Percentiles rank a stretch among this genome's conserved stretches.
Evolutionary conservation across 148 eudicot genomes (phyloP).

Genomic region (Camellia sinensis): DNA sequence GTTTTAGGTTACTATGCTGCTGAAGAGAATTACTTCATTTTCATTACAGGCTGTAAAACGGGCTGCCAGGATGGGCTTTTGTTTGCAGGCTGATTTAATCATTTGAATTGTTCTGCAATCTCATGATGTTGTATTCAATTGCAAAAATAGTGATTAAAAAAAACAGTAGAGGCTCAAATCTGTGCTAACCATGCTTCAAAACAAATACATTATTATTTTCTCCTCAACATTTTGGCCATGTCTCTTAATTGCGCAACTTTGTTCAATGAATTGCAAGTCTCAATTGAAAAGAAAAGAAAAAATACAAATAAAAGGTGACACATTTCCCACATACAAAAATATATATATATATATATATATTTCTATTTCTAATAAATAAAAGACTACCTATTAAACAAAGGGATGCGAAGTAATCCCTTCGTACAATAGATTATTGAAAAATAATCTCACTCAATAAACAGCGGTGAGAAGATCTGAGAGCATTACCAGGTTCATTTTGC

Average conservation of each 20-base stretch:
- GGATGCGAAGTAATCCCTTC: not conserved
- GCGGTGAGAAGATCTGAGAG: conserved; percentile 8
- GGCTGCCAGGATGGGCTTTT: not conserved
- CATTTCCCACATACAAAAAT: not conserved
- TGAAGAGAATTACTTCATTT: too few relatives aligned
- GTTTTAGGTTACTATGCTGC: not conserved
- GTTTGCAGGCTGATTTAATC: not conserved
- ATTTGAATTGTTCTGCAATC: not conserved
- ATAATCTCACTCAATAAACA: not conserved
- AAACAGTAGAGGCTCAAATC: not conserved
- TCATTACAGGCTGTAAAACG: too few relatives aligned
- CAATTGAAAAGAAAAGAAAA: not conserved
- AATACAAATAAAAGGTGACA: not conserved
- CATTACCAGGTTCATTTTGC: conserved; percentile 74
- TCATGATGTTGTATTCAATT: not conserved
- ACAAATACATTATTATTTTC: not conserved
- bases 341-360: not conserved
- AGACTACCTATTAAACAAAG: not conserved
- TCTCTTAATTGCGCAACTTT: conserved; percentile 6
- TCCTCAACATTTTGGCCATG: not conserved
- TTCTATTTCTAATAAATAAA: not conserved
- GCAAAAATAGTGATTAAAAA: not conserved
- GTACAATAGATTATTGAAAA: not conserved
- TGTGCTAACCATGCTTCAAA: not conserved
- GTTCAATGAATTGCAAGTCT: not conserved